Evolutionary conservation across 805 yeast species (phyloP), one percentile per base, ranked within the genome.

Genomic region (Yarrowia porcina): DNA sequence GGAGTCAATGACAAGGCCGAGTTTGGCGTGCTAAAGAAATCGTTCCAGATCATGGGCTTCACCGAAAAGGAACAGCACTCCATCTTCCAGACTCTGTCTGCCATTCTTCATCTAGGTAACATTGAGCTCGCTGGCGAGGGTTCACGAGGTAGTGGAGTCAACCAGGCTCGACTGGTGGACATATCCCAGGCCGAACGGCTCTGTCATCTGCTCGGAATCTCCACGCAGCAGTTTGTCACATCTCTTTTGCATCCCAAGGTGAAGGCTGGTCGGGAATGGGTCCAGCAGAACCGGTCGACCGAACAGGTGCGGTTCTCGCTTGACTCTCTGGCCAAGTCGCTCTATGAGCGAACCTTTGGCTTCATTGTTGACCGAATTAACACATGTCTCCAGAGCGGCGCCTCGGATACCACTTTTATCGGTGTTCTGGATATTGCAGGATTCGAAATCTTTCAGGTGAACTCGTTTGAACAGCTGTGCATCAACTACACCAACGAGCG

Each of bases 391-490:
- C 80, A 75, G 47, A 75, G 77, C 8, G 73, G 77, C 3, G 69
- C 72, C 62, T 74, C 79, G 3, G 74, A 76, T 21, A 68, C 73
- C 13, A 67, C 72, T 17, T 78, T 74, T 17, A 89, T 94, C 70
- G 99, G 99, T 67, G 96, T 94, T 64, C 79, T 94, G 71, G 99
- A 94, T 82, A 94, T 94, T 67, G 96, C 96, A 67, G 99, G 99
- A 2, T 94, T 94, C 76, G 99, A 94, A 74, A 94, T 94, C 70
- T 94, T 94, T 71, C 96, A 93, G 64, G 89, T 87, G 68, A 94
- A 94, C 77, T 90, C 97, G 1, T 94, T 94, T 73, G 99, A 94
- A 74, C 99, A 94, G 76, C 81, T 94, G 66, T 94, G 99, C 79
- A 94, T 94, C 77, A 94, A 94, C 73, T 74, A 74, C 59, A 97